A percentile compares a stretch with the other conserved stretches of the same genome.
Conservation (phyloP, 148 eudicot genomes). For the Chenopodium berlandieri region DNA sequence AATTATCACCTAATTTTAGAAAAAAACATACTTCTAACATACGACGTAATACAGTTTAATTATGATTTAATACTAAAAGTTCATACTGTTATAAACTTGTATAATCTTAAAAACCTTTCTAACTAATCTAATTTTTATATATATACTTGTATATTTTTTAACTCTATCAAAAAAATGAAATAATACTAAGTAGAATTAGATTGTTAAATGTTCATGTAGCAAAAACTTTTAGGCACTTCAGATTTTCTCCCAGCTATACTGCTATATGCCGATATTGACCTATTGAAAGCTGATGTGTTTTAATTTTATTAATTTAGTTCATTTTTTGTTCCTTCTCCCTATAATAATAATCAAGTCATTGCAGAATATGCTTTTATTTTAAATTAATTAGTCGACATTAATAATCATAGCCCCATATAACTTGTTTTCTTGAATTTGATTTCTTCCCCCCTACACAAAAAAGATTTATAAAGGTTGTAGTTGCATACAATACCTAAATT, state of each 20-base stretch:
- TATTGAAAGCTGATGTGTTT: not conserved
- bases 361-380: too few relatives aligned
- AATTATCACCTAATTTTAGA: slow-evolving; percentile 3
- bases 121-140: not conserved
- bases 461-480: not conserved
- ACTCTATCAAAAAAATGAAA: too few relatives aligned
- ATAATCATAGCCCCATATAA: not conserved
- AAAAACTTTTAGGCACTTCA: not conserved
- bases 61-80: not conserved
- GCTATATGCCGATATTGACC: not conserved
- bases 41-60: not conserved
- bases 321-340: not conserved
- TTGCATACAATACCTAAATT: not conserved
- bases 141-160: too few relatives aligned
- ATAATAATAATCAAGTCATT: not conserved
- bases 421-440: not conserved
- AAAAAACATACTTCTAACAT: not conserved
- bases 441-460: not conserved
- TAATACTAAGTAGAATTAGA: too few relatives aligned
- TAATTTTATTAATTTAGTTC: not conserved
- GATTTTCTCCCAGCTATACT: not conserved
- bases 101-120: not conserved
- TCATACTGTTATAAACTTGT: not conserved
- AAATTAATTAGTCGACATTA: too few relatives aligned
- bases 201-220: not conserved